Evolutionary conservation across 805 yeast species (phyloP).

Genomic region (Jamesozyma spencerorum): DNA sequence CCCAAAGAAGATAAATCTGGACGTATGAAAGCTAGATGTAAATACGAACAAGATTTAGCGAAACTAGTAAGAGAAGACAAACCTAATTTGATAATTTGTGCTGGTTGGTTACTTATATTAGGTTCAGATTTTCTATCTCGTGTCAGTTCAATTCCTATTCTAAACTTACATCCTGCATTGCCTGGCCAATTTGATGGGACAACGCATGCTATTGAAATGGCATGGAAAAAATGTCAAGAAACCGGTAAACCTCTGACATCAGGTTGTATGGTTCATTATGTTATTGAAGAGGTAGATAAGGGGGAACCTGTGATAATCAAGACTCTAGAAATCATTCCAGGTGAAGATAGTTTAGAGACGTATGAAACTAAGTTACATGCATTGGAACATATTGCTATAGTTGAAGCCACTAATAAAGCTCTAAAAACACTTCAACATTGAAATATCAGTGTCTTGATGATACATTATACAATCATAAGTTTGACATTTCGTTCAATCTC

Average conservation of each 20-base stretch:
- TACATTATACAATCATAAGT: no score
- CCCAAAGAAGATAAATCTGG: conserved; percentile 56
- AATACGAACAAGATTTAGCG: conserved; percentile 75
- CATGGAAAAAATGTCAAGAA: conserved; percentile 89
- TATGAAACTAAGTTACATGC: conserved; percentile 79
- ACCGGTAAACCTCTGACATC: conserved; percentile 54
- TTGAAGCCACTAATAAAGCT: conserved; percentile 74
- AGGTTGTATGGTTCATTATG: conserved; percentile 95
- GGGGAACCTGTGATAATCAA: conserved; percentile 85
- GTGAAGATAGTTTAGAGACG: conserved; percentile 59
- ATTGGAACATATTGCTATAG: conserved; percentile 84
- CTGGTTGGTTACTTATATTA: conserved; percentile 96
- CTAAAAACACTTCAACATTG: conserved; percentile 17
- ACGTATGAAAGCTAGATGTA: conserved; percentile 53
- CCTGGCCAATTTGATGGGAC: conserved; percentile 98
- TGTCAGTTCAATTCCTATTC: conserved; percentile 61
- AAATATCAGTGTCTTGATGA: no score
- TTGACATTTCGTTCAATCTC: no score
- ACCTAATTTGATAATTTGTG: conserved; percentile 90
- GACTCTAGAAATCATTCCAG: conserved; percentile 60
- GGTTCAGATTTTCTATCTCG: conserved; percentile 69
- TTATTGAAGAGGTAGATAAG: conserved; percentile 90
- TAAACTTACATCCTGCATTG: conserved; percentile 91
- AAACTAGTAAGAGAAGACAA: conserved; percentile 47
- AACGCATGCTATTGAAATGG: conserved; percentile 84